Evolutionary conservation across 805 yeast species (phyloP).

Genomic region (Grigorovia jiainica): DNA sequence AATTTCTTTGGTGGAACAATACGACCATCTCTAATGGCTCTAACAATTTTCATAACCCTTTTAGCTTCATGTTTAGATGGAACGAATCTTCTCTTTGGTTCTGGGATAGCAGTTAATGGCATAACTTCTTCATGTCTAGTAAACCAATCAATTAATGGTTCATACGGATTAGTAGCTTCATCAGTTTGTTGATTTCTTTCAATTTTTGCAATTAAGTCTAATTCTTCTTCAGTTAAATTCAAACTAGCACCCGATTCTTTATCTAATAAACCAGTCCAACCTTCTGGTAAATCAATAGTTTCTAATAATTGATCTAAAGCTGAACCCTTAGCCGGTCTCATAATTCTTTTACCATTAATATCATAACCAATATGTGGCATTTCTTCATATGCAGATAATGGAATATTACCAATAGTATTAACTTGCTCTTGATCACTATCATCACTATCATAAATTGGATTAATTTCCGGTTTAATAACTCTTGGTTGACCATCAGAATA

Average conservation of each 20-base stretch:
- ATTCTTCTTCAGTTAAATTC: conserved; percentile 77
- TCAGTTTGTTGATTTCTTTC: conserved; percentile 80
- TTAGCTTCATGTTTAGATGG: conserved; percentile 97
- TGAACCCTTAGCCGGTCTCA: conserved; percentile 97
- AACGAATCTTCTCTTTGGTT: conserved; percentile 92
- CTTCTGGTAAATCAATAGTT: conserved; percentile 88
- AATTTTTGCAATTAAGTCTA: conserved; percentile 77
- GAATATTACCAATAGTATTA: conserved; percentile 91
- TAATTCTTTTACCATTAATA: conserved; percentile 93
- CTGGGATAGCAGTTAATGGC: conserved; percentile 92
- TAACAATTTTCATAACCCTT: conserved; percentile 90
- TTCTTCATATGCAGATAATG: conserved; percentile 88
- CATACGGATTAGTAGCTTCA: conserved; percentile 76
- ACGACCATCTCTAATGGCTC: conserved; percentile 93
- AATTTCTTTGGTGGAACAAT: conserved; percentile 64
- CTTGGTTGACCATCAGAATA: conserved; percentile 78
- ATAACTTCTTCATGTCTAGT: conserved; percentile 72
- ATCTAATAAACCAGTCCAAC: conserved; percentile 96
- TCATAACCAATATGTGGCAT: conserved; percentile 96
- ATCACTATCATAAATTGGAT: conserved; percentile 91
- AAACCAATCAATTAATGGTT: conserved; percentile 93
- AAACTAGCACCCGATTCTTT: conserved; percentile 77
- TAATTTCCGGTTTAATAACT: conserved; percentile 75
- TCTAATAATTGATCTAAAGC: conserved; percentile 88
- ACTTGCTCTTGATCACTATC: conserved; percentile 75